Base-by-base conservation (phyloP, 1,139 yeast species). In the Blastobotrys ciferrii region DNA sequence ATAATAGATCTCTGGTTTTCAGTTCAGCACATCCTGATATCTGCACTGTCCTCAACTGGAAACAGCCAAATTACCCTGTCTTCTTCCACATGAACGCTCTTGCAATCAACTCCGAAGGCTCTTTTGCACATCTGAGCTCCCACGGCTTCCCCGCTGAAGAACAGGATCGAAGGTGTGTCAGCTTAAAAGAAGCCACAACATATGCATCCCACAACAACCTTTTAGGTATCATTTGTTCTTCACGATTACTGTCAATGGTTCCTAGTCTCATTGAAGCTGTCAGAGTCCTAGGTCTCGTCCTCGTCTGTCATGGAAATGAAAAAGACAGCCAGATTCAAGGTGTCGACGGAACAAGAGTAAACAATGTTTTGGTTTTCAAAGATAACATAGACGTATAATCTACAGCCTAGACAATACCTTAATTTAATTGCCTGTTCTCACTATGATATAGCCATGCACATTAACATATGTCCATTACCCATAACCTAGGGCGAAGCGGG, bases 21-120 rank as follows among this genome's bases (percentile, higher is more conserved):
- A 80, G 95, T 14, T 87, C 97, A 0, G 80, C 88, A 45, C 89
- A 89, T 66, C 86, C 96, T 30, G 79, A 83, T 45, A 87, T 89
- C 15, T 92, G 98, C 68, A 88, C 96, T 15, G 86, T 88, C 44
- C 73, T 92, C 58, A 92, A 92, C 67, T 92, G 98, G 98, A 92
- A 92, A 67, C 98, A 92, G 68, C 98, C 98, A 3, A 92, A 91
- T 66, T 92, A 86, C 68, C 97, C 98, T 0, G 98, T 92, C 0
- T 84, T 92, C 58, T 85, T 87, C 67, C 80, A 83, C 46, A 80
- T 91, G 79, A 84, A 81, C 42, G 64, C 59, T 1, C 51, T 61
- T 18, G 46, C 52, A 11, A 51, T 57, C 20, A 36, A 45, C 36
- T 45, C 43, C 28, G 32, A 72, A 72, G 31, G 78, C 66, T 63